A percentile compares a stretch with the other conserved stretches of the same genome.
phyloP scores from a whole-genome alignment of 345 rosid species.

The Sonneratia alba region DNA sequence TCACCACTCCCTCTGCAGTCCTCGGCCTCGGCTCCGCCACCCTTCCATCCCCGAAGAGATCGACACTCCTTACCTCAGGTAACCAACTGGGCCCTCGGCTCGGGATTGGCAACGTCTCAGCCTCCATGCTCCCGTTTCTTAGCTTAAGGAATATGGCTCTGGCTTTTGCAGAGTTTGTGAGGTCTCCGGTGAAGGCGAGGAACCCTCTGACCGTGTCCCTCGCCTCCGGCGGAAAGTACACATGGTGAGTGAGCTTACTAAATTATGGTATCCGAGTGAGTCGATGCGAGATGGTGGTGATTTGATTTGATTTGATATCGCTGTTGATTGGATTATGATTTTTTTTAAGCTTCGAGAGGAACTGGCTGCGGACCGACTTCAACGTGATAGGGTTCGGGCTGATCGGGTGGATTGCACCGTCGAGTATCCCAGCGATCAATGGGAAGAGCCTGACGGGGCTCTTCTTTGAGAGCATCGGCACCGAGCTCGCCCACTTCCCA shows the following conservation, averaged over 20 bases:
- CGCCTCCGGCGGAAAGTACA: constrained; percentile 50
- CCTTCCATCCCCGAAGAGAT: constrained; percentile 24
- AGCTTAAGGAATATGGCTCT: background rate
- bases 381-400: constrained; percentile 84
- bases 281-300: background rate
- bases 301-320: background rate
- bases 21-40: constrained; percentile 55
- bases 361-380: constrained; percentile 71
- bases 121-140: background rate
- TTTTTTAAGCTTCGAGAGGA: constrained; percentile 52
- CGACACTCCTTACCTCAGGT: constrained; percentile 49
- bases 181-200: constrained; percentile 39
- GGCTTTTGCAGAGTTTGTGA: constrained; percentile 43
- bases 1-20: constrained; percentile 51
- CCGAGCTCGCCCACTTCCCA: constrained; percentile 93
- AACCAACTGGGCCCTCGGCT: background rate
- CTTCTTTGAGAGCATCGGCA: constrained; percentile 86
- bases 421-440: constrained; percentile 69
- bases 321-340: background rate
- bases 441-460: constrained; percentile 91
- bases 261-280: background rate
- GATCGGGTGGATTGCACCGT: constrained; percentile 89
- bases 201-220: constrained; percentile 42
- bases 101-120: no score
- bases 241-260: constrained; percentile 32